Evolutionary conservation across 768 basidiomycete genomes (phyloP).

Genomic region (Lactifluus piperatus): DNA sequence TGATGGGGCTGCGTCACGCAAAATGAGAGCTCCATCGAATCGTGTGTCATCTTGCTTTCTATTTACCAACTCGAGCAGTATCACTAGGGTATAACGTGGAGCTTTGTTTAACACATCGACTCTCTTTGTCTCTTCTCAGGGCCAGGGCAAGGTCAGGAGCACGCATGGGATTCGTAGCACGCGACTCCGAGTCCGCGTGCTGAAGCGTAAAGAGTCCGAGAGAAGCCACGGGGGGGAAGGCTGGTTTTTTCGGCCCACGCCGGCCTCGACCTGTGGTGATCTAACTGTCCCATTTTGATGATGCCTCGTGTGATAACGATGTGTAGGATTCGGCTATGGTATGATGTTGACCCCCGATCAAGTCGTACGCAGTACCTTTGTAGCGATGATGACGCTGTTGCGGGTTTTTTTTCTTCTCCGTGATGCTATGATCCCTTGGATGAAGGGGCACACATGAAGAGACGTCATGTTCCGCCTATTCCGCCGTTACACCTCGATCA

Average conservation of each 20-base stretch:
- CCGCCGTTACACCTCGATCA: slow-evolving; percentile 10
- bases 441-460: not conserved
- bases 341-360: not conserved
- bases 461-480: not conserved
- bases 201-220: not conserved
- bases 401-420: not conserved
- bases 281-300: not conserved
- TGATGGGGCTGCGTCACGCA: slow-evolving; percentile 36
- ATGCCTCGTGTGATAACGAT: not conserved
- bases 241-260: not conserved
- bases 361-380: not conserved
- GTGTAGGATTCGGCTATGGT: not conserved
- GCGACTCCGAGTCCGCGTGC: slow-evolving; percentile 26
- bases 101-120: not conserved
- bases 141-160: slow-evolving; percentile 42
- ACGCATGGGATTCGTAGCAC: slow-evolving; percentile 43
- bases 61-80: not conserved
- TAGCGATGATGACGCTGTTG: not conserved
- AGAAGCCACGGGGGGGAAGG: not conserved
- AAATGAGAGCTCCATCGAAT: slow-evolving; percentile 38
- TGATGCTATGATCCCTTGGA: not conserved
- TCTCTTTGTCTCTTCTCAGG: slow-evolving; percentile 26
- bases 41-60: slow-evolving; percentile 30
- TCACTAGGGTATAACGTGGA: not conserved
- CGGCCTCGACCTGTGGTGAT: not conserved